A percentile compares a stretch with the other conserved stretches of the same genome.
These are phyloP conservation scores for Pestalotiopsis sp. DNA, from an alignment of 2,329 filamentous ascomycete genomes.

Conservation along the genomic window DNA sequence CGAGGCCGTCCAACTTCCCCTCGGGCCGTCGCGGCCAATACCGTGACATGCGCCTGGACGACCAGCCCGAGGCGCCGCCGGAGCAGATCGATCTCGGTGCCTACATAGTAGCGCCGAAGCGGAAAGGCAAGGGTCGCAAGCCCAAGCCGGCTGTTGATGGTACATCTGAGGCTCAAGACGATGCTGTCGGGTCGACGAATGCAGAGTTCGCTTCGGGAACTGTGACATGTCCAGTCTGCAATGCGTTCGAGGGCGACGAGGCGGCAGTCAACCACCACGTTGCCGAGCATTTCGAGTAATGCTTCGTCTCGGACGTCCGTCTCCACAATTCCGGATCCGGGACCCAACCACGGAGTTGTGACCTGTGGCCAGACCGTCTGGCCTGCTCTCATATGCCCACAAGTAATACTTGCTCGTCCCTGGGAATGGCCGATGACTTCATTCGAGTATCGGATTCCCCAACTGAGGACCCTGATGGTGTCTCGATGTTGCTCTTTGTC, in stretches of 20 bases:
- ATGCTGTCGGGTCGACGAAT: conserved; percentile 16
- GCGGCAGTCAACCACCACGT: conserved; percentile 70
- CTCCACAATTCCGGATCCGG: neutral
- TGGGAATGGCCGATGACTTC: neutral
- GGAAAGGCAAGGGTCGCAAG: conserved; percentile 28
- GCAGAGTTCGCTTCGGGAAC: conserved; percentile 31
- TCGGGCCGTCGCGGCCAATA: conserved; percentile 24
- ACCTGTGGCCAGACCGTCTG: neutral
- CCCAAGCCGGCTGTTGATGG: conserved; percentile 14
- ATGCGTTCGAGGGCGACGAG: conserved; percentile 68
- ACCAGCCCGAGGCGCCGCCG: conserved; percentile 37
- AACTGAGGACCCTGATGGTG: neutral
- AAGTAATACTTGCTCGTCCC: no score
- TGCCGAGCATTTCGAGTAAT: conserved; percentile 54
- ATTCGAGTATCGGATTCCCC: neutral
- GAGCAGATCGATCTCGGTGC: conserved; percentile 52
- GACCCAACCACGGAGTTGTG: neutral
- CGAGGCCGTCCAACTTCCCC: conserved; percentile 16
- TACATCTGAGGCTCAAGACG: conserved; percentile 10
- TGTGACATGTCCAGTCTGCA: conserved; percentile 66
- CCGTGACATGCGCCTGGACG: conserved; percentile 36
- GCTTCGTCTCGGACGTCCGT: no score
- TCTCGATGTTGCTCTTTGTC: neutral
- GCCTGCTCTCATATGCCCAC: no score
- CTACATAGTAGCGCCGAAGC: conserved; percentile 45